These are phyloP conservation scores for Cyclotella cryptica DNA, from an alignment of 108 stramenopile species.

Conservation along the genomic window DNA sequence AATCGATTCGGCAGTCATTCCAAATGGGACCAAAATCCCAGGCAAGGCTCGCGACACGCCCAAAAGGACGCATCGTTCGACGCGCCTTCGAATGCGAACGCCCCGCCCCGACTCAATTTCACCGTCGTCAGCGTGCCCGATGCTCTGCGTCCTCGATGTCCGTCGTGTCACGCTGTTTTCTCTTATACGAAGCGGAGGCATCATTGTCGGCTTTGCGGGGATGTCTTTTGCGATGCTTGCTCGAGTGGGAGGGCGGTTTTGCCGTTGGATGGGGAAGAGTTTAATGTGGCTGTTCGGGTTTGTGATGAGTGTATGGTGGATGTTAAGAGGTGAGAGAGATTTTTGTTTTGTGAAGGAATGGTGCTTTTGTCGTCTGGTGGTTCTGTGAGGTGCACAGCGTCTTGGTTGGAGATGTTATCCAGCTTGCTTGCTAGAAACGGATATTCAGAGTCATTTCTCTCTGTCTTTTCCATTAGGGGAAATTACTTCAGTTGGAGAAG, in stretches of 20 bases:
- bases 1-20: slow-evolving; percentile 34
- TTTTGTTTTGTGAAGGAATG: neutral
- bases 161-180: slow-evolving; percentile 52
- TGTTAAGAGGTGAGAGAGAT: slow-evolving; percentile 51
- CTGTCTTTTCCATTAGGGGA: slow-evolving; percentile 34
- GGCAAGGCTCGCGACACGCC: slow-evolving; percentile 1
- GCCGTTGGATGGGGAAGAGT: slow-evolving; percentile 77
- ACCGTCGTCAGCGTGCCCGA: slow-evolving; percentile 73
- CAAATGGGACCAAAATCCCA: slow-evolving; percentile 25
- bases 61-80: neutral
- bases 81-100: slow-evolving; percentile 18
- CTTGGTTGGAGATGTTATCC: too few species aligned
- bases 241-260: slow-evolving; percentile 63
- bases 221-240: slow-evolving; percentile 93
- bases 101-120: slow-evolving; percentile 70
- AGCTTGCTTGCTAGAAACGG: too few species aligned
- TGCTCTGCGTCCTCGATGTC: slow-evolving; percentile 60
- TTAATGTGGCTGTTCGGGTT: slow-evolving; percentile 72
- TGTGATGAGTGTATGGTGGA: slow-evolving; percentile 78
- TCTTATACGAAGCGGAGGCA: slow-evolving; percentile 84
- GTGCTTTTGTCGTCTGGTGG: neutral
- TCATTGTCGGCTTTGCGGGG: slow-evolving; percentile 95
- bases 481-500: slow-evolving; percentile 85
- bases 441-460: neutral
- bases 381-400: too few species aligned